These are phyloP conservation scores for Hexamita inflata DNA, from an alignment of 208 protist species.

Conservation along the genomic window DNA sequence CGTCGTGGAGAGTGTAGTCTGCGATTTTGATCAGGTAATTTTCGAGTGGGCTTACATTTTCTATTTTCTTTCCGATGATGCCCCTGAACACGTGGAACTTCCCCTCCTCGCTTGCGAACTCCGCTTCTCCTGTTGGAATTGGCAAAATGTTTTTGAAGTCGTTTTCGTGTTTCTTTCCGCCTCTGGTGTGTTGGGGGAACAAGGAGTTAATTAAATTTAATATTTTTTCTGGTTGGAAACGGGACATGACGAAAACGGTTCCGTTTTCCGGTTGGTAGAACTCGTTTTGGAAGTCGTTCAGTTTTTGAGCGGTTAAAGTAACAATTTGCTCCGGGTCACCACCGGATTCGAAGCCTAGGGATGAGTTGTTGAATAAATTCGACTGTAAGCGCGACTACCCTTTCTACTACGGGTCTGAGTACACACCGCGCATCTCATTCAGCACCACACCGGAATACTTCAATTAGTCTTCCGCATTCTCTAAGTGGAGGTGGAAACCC, in stretches of 20 bases:
- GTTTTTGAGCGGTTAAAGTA: background rate
- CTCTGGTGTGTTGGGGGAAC: no score
- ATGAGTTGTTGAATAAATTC: background rate
- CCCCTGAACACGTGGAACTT: no score
- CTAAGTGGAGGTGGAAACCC: constrained; percentile 41
- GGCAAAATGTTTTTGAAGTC: no score
- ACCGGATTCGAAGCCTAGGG: background rate
- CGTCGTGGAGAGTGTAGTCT: no score
- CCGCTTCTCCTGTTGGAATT: no score
- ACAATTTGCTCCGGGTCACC: constrained; percentile 11
- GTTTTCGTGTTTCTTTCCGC: no score
- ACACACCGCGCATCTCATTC: constrained; percentile 48
- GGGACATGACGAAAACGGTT: constrained; percentile 24
- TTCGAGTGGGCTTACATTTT: no score
- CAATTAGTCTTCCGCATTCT: background rate
- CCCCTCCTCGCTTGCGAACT: no score
- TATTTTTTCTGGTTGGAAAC: no score
- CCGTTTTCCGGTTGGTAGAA: background rate
- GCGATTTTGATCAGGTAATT: no score
- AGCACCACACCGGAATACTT: constrained; percentile 40
- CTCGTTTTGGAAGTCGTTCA: background rate
- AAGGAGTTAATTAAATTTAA: no score
- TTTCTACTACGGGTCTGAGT: constrained; percentile 14
- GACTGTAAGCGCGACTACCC: background rate
- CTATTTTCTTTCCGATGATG: no score